Evolutionary conservation across 78 protist genomes (phyloP), one percentile per base, ranked within the genome.

Genomic region (Cavenderia fasciculata): DNA sequence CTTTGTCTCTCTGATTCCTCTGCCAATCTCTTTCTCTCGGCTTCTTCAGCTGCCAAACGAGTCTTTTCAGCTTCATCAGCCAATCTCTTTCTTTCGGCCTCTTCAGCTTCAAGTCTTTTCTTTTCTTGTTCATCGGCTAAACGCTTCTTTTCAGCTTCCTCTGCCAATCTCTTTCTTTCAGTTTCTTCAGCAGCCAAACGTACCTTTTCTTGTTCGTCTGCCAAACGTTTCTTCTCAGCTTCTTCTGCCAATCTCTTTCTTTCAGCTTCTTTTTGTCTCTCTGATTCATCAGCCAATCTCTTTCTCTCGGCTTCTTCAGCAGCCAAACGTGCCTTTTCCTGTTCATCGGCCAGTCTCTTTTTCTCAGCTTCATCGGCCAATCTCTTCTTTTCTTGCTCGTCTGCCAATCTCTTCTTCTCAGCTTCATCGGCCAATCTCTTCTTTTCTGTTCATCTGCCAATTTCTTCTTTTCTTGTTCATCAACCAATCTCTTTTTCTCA

Each of bases 121-220:
- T 54, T 19, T 12, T 54, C 61, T 56, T 8, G 14, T n/a, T 41
- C 56, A 29, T 54, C 47, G 21, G 57, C 57, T 21, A 31, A 25
- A 38, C 72, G 33, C 43, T 63, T 40, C 38, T 63, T 43, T 8
- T 63, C 72, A 34, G 72, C 43, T 16, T 71, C 78, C n/a, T 72
- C 68, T 16, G 72, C 72, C 8, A 63, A 34, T 29, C 72, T 63
- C 72, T 63, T 41, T 38, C 10, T 19, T 25, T 56, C 62, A 12
- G 62, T 10, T 25, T 63, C 36, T 34, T 63, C 72, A 36, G 47
- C 47, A 1, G 62, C 62, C 10, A 21, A 7, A 63, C 43, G 43
- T 38, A n/a, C 19, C 72, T 11, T 31, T 56, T 59, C 19, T 34
- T 63, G 4, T 59, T 33, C 44, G 0, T 43, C 44, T 19, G 59